These are phyloP conservation scores for Petunia hybrid DNA, from an alignment of 305 asterid species.

Conservation along the genomic window DNA sequence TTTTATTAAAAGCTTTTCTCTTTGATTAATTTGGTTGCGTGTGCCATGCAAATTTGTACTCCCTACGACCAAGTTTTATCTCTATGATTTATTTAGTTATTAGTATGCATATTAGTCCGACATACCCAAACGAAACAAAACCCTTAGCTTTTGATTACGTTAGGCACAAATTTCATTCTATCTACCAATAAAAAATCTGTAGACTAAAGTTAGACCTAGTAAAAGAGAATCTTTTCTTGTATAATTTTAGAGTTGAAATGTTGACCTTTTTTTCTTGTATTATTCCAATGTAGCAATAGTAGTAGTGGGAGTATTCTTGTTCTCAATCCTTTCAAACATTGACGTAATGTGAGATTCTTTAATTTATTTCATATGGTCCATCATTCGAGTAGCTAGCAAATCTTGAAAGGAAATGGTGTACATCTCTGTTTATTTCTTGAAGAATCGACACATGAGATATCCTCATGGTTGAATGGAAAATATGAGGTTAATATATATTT, in stretches of 20 bases:
- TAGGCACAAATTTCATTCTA: slow-evolving; percentile 8
- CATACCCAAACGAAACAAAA: slow-evolving; percentile 26
- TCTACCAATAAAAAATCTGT: slow-evolving; percentile 1
- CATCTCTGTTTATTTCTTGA: not conserved
- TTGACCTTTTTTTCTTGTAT: slow-evolving; percentile 21
- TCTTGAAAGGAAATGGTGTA: slow-evolving; percentile 25
- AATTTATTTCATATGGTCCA: not conserved
- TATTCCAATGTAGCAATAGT: slow-evolving; percentile 10
- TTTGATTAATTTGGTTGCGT: not conserved
- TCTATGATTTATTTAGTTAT: not conserved
- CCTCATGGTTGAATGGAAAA: slow-evolving; percentile 20
- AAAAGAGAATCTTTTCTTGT: slow-evolving; percentile 29
- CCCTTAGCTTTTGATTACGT: slow-evolving; percentile 20
- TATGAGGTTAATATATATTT: not conserved
- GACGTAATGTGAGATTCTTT: not conserved
- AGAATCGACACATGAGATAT: slow-evolving; percentile 7
- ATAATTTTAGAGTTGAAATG: slow-evolving; percentile 29
- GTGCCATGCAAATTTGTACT: slow-evolving; percentile 26
- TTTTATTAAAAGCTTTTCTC: not conserved
- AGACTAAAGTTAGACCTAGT: slow-evolving; percentile 25
- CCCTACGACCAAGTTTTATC: not conserved
- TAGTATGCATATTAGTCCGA: not conserved
- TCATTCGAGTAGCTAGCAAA: slow-evolving; percentile 22
- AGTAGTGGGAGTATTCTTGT: slow-evolving; percentile 9
- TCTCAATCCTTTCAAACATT: slow-evolving; percentile 2